Percentiles rank a stretch among this genome's conserved stretches.
These are phyloP conservation scores for Aspergillus biplanus DNA, from an alignment of 495 filamentous ascomycete genomes.

Conservation along the genomic window DNA sequence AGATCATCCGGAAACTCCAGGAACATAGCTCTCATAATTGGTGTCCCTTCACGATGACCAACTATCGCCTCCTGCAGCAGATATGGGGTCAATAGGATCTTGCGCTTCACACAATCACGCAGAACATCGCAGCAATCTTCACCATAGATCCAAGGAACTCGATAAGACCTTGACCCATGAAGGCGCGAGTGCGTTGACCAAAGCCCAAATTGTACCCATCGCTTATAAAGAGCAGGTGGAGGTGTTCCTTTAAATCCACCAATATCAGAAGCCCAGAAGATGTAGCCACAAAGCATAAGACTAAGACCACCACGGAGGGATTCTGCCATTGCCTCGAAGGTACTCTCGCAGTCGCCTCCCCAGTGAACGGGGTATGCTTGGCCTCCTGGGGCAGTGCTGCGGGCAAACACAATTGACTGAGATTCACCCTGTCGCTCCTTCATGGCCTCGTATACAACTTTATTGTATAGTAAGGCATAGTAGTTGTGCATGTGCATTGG, in stretches of 20 bases:
- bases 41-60: conserved; percentile 50
- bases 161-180: conserved; percentile 66
- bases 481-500: conserved; percentile 76
- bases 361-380: conserved; percentile 70
- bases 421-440: conserved; percentile 57
- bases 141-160: conserved; percentile 73
- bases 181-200: conserved; percentile 69
- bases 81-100: conserved; percentile 67
- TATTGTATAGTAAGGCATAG: conserved; percentile 72
- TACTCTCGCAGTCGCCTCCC: conserved; percentile 73
- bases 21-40: conserved; percentile 66
- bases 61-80: conserved; percentile 57
- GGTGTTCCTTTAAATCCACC: conserved; percentile 74
- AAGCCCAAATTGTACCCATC: conserved; percentile 75
- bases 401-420: conserved; percentile 68
- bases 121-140: conserved; percentile 62
- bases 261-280: conserved; percentile 73
- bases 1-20: conserved; percentile 67
- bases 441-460: conserved; percentile 66
- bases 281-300: conserved; percentile 66
- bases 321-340: conserved; percentile 74
- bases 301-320: conserved; percentile 68
- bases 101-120: conserved; percentile 61
- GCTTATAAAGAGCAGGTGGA: conserved; percentile 70
- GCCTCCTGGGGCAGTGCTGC: conserved; percentile 66